Base-by-base conservation (phyloP, 2,329 filamentous ascomycete species). In the Zalaria obscura region DNA sequence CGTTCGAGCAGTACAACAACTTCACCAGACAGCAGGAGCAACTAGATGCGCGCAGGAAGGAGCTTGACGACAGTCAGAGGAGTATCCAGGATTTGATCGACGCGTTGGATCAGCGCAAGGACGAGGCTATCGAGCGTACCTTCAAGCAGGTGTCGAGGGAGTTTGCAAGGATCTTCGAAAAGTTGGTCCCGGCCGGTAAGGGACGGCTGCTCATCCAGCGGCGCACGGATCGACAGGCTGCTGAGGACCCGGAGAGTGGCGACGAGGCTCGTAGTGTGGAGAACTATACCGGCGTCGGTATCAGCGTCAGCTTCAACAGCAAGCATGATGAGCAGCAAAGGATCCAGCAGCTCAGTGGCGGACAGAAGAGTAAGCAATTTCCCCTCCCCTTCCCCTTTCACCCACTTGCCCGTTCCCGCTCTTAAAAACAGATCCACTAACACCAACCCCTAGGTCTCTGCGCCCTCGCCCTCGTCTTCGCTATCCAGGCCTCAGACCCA, bases 251-350 rank as follows among this genome's bases (percentile, higher is more conserved):
- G 18, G 74, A 61, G 25, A 57, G 54, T 26, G 57, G 60, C 6
- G 58, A 59, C 3, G 44, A 48, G 5, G 47, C 45, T 10, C 63
- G 61, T 11, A 67, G 67, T 25, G 86, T 98, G 2, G 91, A 96
- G 63, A 95, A 93, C 63, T 98, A 98, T 59, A 87, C 80, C 4
- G 91, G 91, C 45, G 89, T 98, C 5, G 88, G 88, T 36, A 96
- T 98, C 64, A 89, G 83, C 54, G 91, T 98, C 33, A 94, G 87
- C 42, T 98, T 98, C 73, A 98, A 98, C 68, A 93, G 85, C 52
- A 95, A 95, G 64, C 83, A 94, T 50, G 91, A 98, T 54, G 91
- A 98, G 57, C 91, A 98, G 63, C 91, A 98, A 60, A 83, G 87
- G 47, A 96, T 98, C 53, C 87, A 95, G 63, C 91, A 98, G 62